Evolutionary conservation across 768 basidiomycete genomes (phyloP).

Genomic region (Cantharellus anzutake): DNA sequence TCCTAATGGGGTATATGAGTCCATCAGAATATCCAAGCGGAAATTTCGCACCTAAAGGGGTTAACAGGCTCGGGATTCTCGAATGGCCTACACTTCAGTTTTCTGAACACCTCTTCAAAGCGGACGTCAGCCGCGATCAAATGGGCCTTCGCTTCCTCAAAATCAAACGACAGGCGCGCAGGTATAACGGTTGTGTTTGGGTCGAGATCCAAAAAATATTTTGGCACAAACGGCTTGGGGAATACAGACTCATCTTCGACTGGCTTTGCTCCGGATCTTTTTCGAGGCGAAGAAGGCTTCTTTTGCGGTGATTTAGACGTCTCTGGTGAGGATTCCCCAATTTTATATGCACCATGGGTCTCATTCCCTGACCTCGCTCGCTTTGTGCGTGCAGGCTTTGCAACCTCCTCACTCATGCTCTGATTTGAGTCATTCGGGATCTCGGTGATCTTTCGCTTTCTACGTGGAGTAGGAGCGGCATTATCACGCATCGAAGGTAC

Average conservation of each 20-base stretch:
- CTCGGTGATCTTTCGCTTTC: too few relatives aligned
- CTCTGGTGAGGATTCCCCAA: too few relatives aligned
- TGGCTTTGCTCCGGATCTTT: not conserved
- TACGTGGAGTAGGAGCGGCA: too few relatives aligned
- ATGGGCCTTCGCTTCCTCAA: constrained; percentile 55
- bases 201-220: not conserved
- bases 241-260: not conserved
- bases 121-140: constrained; percentile 46
- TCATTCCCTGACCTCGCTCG: too few relatives aligned
- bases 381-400: too few relatives aligned
- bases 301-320: too few relatives aligned
- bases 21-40: not conserved
- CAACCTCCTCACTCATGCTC: too few relatives aligned
- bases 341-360: too few relatives aligned
- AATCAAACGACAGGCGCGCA: constrained; percentile 53
- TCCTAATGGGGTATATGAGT: constrained; percentile 21
- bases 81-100: constrained; percentile 57
- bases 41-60: constrained; percentile 45
- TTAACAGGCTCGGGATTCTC: constrained; percentile 56
- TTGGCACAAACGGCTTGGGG: not conserved
- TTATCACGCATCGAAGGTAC: too few relatives aligned
- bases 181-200: constrained; percentile 28
- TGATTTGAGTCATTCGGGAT: too few relatives aligned
- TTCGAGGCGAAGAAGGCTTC: too few relatives aligned
- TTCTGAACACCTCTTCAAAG: constrained; percentile 47